phyloP scores from a whole-genome alignment of 345 rosid genomes.

The Salix purpurea region DNA sequence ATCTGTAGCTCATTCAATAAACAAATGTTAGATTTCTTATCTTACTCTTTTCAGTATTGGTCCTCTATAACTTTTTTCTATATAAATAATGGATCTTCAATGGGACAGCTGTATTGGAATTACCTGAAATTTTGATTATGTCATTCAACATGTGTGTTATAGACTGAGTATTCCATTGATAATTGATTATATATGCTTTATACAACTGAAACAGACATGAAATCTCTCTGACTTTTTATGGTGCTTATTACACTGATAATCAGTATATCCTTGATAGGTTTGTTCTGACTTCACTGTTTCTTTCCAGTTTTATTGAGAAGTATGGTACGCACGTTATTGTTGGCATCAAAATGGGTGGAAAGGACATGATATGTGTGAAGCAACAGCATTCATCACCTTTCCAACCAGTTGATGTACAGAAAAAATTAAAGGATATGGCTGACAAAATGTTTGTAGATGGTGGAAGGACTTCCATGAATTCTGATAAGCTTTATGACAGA shows the following conservation, averaged over 20 bases:
- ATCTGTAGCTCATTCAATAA: background rate
- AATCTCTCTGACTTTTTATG: background rate
- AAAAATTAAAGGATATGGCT: slow-evolving; percentile 24
- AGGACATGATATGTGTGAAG: slow-evolving; percentile 24
- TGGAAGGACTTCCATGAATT: background rate
- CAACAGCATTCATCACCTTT: slow-evolving; percentile 24
- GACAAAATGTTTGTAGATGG: slow-evolving; percentile 23
- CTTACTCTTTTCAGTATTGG: background rate
- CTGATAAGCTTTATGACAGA: slow-evolving; percentile 8
- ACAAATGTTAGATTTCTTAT: background rate
- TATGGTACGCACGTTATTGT: slow-evolving; percentile 29
- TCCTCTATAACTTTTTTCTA: background rate
- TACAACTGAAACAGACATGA: background rate
- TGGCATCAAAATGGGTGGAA: slow-evolving; percentile 36
- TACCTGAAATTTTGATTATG: background rate
- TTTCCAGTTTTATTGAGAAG: slow-evolving; percentile 29
- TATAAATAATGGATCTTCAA: background rate
- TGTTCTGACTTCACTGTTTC: background rate
- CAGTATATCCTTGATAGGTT: background rate
- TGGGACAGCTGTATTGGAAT: background rate
- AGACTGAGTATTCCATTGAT: background rate
- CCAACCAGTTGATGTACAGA: slow-evolving; percentile 24
- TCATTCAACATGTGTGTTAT: too few relatives aligned
- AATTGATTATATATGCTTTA: background rate
- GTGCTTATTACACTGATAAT: background rate